These are phyloP conservation scores for Septoria petroselini DNA, from an alignment of 2,329 filamentous ascomycete species.

Conservation along the genomic window DNA sequence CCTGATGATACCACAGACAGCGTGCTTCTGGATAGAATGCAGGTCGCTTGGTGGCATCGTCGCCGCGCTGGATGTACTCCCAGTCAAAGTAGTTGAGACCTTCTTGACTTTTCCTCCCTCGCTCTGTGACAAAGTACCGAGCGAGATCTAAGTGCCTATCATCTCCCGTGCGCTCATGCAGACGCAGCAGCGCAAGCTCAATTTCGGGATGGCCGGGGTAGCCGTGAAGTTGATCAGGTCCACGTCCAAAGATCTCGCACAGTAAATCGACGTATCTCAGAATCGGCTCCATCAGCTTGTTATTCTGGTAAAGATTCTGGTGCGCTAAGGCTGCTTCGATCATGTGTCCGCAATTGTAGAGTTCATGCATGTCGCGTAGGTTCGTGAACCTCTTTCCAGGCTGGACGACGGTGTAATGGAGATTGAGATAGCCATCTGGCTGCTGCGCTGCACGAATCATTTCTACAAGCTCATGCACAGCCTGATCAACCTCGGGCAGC, in stretches of 20 bases:
- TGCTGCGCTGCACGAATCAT: constrained; percentile 59
- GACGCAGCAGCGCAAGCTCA: constrained; percentile 49
- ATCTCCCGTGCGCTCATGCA: constrained; percentile 44
- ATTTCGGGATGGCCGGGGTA: constrained; percentile 62
- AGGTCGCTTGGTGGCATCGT: constrained; percentile 49
- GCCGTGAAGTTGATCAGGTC: constrained; percentile 51
- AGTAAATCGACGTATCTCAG: constrained; percentile 56
- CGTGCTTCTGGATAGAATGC: constrained; percentile 46
- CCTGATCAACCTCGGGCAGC: constrained; percentile 49
- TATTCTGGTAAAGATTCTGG: constrained; percentile 51
- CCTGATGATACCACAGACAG: constrained; percentile 54
- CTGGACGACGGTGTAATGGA: constrained; percentile 60
- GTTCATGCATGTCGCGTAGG: constrained; percentile 59
- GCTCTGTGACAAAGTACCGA: constrained; percentile 57
- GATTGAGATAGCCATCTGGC: constrained; percentile 61
- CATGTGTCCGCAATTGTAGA: constrained; percentile 62
- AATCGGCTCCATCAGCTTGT: constrained; percentile 52
- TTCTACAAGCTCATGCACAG: constrained; percentile 55
- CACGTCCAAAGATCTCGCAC: constrained; percentile 52
- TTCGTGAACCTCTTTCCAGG: constrained; percentile 57
- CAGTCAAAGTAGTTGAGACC: constrained; percentile 55
- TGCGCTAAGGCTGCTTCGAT: constrained; percentile 61
- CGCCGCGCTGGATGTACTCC: constrained; percentile 53
- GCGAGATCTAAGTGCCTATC: constrained; percentile 48
- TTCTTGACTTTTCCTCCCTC: constrained; percentile 53